Conservation (phyloP, 2,329 filamentous ascomycete genomes). For the Penicillium sp. region DNA sequence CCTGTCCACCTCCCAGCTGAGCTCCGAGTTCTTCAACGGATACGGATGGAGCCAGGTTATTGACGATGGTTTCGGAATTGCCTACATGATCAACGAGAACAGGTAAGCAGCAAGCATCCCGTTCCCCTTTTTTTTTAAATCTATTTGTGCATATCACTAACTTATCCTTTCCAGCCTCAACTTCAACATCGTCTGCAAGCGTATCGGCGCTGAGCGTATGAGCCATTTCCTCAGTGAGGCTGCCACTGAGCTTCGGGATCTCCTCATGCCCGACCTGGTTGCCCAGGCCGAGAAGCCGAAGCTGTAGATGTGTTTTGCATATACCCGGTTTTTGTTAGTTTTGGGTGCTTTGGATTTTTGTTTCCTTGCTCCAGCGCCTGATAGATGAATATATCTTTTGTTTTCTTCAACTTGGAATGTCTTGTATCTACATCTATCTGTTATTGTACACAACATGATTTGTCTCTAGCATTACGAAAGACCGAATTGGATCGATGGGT, state of each 20-base stretch:
- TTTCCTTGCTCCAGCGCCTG: slow-evolving; percentile 3
- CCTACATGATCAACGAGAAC: slow-evolving; percentile 99
- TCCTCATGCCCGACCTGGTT: slow-evolving; percentile 66
- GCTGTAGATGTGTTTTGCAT: slow-evolving; percentile 49
- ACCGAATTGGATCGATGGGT: neutral
- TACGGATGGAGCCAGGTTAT: slow-evolving; percentile 99
- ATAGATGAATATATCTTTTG: slow-evolving; percentile 8
- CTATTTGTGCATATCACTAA: neutral
- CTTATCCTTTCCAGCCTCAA: slow-evolving; percentile 57
- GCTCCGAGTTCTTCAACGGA: slow-evolving; percentile 95
- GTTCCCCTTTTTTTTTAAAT: neutral
- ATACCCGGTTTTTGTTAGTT: slow-evolving; percentile 5
- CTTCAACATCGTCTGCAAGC: slow-evolving; percentile 96
- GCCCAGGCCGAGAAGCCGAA: slow-evolving; percentile 71
- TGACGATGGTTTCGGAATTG: slow-evolving; percentile 90
- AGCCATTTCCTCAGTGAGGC: slow-evolving; percentile 93
- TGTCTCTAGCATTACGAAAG: neutral
- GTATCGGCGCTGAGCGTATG: slow-evolving; percentile 82
- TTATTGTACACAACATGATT: neutral
- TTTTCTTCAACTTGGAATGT: neutral
- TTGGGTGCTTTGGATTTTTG: neutral
- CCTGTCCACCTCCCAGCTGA: slow-evolving; percentile 79
- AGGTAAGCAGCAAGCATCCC: slow-evolving; percentile 46
- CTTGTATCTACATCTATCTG: neutral
- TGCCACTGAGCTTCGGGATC: slow-evolving; percentile 75